phyloP scores from a whole-genome alignment of 2,329 filamentous ascomycete genomes.

The Penicillium hordei region DNA sequence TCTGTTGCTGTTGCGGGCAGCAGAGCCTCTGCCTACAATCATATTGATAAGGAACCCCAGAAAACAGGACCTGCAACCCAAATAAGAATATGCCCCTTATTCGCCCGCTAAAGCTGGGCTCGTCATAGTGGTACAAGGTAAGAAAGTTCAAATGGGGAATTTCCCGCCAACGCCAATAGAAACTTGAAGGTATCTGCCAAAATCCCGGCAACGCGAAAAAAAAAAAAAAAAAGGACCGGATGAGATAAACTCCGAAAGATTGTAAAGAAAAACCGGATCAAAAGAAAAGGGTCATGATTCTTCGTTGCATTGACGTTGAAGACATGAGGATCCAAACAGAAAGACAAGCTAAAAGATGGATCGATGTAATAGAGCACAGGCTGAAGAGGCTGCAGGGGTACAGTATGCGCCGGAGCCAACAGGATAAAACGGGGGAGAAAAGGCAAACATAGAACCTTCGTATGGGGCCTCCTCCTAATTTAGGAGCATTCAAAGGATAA shows the following conservation, averaged over 20 bases:
- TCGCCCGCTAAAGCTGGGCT: not conserved
- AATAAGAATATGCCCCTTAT: not conserved
- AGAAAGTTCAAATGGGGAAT: constrained; percentile 1
- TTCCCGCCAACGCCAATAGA: constrained; percentile 7
- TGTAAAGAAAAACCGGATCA: constrained; percentile 13
- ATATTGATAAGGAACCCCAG: not conserved
- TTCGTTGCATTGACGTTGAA: constrained; percentile 42
- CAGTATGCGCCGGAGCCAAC: constrained; percentile 19
- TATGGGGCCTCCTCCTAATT: constrained; percentile 20
- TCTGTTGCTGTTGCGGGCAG: not conserved
- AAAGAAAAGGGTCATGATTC: constrained; percentile 36
- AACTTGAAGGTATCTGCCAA: constrained; percentile 1
- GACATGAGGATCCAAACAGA: constrained; percentile 28
- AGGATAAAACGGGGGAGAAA: constrained; percentile 1
- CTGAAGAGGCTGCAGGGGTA: constrained; percentile 15
- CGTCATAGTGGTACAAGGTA: constrained; percentile 9
- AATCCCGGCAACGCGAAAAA: constrained; percentile 6
- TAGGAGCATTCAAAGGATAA: constrained; percentile 21
- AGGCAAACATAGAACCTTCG: constrained; percentile 1
- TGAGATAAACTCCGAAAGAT: constrained; percentile 10
- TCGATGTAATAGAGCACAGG: constrained; percentile 11
- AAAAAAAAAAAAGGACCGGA: constrained; percentile 9
- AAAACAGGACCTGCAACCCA: not conserved
- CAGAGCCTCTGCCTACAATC: not conserved
- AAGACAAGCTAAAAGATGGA: constrained; percentile 28